Evolutionary conservation across 2,329 filamentous ascomycete genomes (phyloP).

Genomic region (Colletotrichum sp.): DNA sequence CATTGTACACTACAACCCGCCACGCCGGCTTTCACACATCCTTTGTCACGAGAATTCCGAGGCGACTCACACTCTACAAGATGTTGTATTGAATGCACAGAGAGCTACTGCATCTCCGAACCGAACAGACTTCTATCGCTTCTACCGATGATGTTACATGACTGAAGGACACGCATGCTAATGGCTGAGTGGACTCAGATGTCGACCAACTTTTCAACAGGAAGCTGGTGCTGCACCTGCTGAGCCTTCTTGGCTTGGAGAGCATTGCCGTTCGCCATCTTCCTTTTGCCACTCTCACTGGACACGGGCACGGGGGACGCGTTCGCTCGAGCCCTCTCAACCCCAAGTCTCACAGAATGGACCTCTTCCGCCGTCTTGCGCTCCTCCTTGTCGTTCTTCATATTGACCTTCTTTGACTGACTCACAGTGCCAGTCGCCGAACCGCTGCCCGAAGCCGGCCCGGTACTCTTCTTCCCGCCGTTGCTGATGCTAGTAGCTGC

Average conservation of each 20-base stretch:
- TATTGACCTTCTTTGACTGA: background rate
- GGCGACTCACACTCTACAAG: background rate
- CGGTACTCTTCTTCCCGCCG: background rate
- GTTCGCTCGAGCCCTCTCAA: background rate
- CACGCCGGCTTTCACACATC: background rate
- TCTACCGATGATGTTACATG: background rate
- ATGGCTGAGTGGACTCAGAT: background rate
- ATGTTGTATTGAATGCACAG: background rate
- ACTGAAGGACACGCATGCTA: no score
- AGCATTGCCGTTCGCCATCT: background rate
- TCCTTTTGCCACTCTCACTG: background rate
- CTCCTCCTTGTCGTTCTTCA: background rate
- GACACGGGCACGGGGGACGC: background rate
- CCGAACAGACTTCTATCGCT: background rate
- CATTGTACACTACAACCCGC: background rate
- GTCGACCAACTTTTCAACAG: slow-evolving; percentile 12
- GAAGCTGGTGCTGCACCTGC: background rate
- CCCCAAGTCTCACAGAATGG: background rate
- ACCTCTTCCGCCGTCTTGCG: slow-evolving; percentile 8
- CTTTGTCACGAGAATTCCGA: background rate
- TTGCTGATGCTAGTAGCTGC: background rate
- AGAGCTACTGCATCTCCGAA: background rate
- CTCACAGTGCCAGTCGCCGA: background rate
- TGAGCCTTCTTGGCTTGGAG: background rate
- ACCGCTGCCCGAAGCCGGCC: background rate